A percentile compares a stretch with the other conserved stretches of the same genome.
Conservation (phyloP, 2,329 filamentous ascomycete genomes). For the Pochonia chlamydosporia region DNA sequence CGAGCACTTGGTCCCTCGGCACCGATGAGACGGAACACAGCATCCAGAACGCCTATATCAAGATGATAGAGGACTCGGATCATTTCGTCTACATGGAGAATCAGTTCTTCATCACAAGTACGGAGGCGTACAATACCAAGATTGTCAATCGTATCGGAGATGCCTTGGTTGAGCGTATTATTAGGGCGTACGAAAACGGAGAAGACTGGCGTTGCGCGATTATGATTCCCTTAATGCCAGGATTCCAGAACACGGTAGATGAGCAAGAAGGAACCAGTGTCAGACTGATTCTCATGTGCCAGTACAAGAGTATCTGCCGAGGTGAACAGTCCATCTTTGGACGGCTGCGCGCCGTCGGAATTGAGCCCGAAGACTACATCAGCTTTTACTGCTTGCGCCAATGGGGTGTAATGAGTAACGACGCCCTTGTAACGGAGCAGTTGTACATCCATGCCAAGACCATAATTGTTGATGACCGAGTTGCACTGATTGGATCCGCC, state of each 20-base stretch:
- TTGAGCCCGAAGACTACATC: constrained; percentile 93
- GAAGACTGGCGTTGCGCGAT: constrained; percentile 90
- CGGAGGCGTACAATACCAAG: constrained; percentile 77
- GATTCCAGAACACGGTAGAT: constrained; percentile 95
- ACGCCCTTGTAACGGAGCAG: constrained; percentile 86
- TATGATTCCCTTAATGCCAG: constrained; percentile 93
- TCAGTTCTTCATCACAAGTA: constrained; percentile 95
- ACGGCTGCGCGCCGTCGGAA: constrained; percentile 68
- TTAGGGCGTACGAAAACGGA: constrained; percentile 73
- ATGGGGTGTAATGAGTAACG: constrained; percentile 86
- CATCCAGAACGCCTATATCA: constrained; percentile 92
- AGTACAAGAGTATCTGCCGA: constrained; percentile 92
- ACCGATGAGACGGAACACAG: constrained; percentile 85
- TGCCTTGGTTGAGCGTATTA: constrained; percentile 86
- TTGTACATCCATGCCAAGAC: constrained; percentile 97
- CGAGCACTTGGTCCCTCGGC: constrained; percentile 85
- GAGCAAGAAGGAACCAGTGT: constrained; percentile 92
- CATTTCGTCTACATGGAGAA: constrained; percentile 99
- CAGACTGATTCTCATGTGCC: constrained; percentile 91
- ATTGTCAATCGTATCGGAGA: constrained; percentile 94
- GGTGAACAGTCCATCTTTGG: constrained; percentile 91
- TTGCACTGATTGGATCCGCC: constrained; percentile 90
- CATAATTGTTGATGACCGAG: constrained; percentile 90
- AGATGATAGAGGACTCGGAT: constrained; percentile 90
- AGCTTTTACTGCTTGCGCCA: constrained; percentile 88